Percentiles rank a stretch among this genome's conserved stretches.
These are phyloP conservation scores for Colletotrichum sp. DNA, from an alignment of 2,329 filamentous ascomycete genomes.

Conservation along the genomic window DNA sequence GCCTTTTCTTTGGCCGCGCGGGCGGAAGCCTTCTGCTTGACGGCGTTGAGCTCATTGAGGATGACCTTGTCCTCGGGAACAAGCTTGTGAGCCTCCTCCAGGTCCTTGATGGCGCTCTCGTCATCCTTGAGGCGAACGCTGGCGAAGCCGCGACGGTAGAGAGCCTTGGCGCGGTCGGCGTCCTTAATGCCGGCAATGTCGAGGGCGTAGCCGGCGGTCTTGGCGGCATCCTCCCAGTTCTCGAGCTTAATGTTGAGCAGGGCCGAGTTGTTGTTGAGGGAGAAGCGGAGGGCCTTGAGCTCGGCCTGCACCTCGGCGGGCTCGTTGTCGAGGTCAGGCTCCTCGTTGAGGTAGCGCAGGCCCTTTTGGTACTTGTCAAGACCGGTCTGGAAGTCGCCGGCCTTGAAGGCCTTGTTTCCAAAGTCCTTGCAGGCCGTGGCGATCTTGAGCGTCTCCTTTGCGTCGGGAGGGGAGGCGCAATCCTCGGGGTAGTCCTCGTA, in stretches of 20 bases:
- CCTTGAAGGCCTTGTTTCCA: slow-evolving; percentile 93
- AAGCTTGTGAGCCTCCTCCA: slow-evolving; percentile 77
- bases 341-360: slow-evolving; percentile 86
- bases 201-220: slow-evolving; percentile 75
- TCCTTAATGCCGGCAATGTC: slow-evolving; percentile 69
- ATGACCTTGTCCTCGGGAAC: slow-evolving; percentile 79
- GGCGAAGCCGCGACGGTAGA: slow-evolving; percentile 84
- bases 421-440: slow-evolving; percentile 86
- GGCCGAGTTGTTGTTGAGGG: slow-evolving; percentile 86
- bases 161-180: slow-evolving; percentile 85
- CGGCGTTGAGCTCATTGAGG: slow-evolving; percentile 73
- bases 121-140: slow-evolving; percentile 80
- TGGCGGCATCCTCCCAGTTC: slow-evolving; percentile 72
- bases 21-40: slow-evolving; percentile 78
- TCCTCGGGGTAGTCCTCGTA: slow-evolving; percentile 98
- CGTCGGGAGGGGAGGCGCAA: slow-evolving; percentile 66
- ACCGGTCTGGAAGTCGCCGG: slow-evolving; percentile 69
- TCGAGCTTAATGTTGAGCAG: slow-evolving; percentile 84
- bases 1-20: slow-evolving; percentile 88
- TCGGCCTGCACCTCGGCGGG: slow-evolving; percentile 69
- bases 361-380: slow-evolving; percentile 96
- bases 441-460: slow-evolving; percentile 75
- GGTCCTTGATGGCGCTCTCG: slow-evolving; percentile 76
- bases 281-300: slow-evolving; percentile 76
- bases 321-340: slow-evolving; percentile 76